Evolutionary conservation across 2,329 filamentous ascomycete species (phyloP).

Genomic region (Trichoderma sp.): DNA sequence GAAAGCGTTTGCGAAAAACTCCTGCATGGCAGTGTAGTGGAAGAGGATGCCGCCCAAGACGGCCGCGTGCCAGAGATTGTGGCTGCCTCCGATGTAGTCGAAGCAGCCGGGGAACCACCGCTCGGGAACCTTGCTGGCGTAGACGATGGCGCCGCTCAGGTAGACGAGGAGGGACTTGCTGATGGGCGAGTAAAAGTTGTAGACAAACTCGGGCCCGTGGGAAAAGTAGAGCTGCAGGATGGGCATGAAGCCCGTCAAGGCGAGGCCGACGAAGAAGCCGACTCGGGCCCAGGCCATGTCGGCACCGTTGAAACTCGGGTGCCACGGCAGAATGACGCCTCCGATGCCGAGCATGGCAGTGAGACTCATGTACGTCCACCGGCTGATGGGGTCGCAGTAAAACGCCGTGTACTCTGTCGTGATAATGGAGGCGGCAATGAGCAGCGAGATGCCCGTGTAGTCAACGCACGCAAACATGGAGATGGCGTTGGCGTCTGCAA

Average conservation of each 20-base stretch:
- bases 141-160: conserved; percentile 78
- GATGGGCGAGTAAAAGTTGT: conserved; percentile 86
- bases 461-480: conserved; percentile 97
- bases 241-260: conserved; percentile 84
- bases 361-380: conserved; percentile 81
- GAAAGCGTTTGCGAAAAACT: conserved; percentile 84
- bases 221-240: conserved; percentile 80
- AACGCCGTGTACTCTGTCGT: conserved; percentile 98
- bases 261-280: conserved; percentile 85
- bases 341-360: conserved; percentile 81
- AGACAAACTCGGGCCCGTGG: conserved; percentile 77
- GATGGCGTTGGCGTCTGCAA: conserved; percentile 84
- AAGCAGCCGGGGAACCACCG: conserved; percentile 91
- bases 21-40: conserved; percentile 94
- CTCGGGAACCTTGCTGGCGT: conserved; percentile 90
- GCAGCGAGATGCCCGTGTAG: conserved; percentile 93
- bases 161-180: conserved; percentile 86
- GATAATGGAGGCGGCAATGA: conserved; percentile 95
- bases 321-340: conserved; percentile 92
- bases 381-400: conserved; percentile 89
- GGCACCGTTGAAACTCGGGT: conserved; percentile 86
- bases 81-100: conserved; percentile 91
- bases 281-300: conserved; percentile 95
- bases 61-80: conserved; percentile 97
- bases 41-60: conserved; percentile 96